Conservation (phyloP, 2,329 filamentous ascomycete species). For the Lachnellula subtilissima region DNA sequence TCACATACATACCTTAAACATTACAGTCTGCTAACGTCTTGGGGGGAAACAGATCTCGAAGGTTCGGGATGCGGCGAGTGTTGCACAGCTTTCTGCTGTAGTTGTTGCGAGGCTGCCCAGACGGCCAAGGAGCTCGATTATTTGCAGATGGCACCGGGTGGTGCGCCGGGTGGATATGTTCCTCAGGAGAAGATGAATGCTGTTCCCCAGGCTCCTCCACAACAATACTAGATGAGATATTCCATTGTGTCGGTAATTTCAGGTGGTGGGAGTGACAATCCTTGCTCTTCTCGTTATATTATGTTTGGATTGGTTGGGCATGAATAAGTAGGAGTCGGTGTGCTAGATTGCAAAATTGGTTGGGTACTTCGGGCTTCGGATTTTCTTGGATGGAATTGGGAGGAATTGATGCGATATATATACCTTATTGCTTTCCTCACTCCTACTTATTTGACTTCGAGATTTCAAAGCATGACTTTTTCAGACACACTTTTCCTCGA, state of each 20-base stretch:
- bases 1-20: no score
- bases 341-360: background rate
- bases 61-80: conserved; percentile 3
- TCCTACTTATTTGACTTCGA: no score
- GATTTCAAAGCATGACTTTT: no score
- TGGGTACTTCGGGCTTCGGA: background rate
- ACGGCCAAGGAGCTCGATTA: conserved; percentile 8
- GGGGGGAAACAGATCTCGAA: conserved; percentile 2
- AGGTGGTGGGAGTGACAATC: background rate
- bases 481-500: no score
- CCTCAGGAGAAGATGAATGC: conserved; percentile 5
- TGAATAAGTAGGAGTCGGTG: background rate
- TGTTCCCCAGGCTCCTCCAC: background rate
- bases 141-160: background rate
- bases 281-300: background rate
- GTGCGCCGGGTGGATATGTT: background rate
- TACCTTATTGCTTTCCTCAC: no score
- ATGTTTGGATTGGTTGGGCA: background rate
- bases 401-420: no score
- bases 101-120: conserved; percentile 7
- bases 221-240: no score
- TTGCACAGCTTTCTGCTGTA: conserved; percentile 3
- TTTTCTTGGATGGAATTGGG: background rate
- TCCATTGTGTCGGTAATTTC: no score
- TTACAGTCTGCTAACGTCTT: no score